Conservation (phyloP, 2,329 filamentous ascomycete genomes). For the Cytospora piceae region DNA sequence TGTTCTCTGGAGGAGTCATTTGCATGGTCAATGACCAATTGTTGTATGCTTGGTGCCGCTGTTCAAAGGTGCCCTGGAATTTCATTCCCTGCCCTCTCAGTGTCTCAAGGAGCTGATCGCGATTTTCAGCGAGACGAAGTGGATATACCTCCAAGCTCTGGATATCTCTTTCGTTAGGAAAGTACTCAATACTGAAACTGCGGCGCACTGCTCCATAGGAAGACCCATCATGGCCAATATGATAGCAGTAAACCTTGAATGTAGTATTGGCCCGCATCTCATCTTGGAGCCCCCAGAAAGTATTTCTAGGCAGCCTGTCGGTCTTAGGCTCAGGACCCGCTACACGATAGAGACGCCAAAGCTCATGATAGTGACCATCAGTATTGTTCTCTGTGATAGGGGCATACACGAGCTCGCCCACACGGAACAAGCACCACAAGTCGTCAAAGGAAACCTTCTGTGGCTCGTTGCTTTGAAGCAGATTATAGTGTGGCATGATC, state of each 20-base stretch:
- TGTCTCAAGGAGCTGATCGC: background rate
- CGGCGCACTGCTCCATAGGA: slow-evolving; percentile 11
- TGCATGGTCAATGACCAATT: slow-evolving; percentile 2
- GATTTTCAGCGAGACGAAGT: background rate
- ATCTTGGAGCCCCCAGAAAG: background rate
- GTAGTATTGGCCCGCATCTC: background rate
- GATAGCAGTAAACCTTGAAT: slow-evolving; percentile 1
- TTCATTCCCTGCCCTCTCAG: background rate
- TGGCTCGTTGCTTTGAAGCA: background rate
- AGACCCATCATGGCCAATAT: slow-evolving; percentile 10
- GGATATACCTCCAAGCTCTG: background rate
- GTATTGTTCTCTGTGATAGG: slow-evolving; percentile 4
- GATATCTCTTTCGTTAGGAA: slow-evolving; percentile 4
- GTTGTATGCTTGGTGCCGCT: slow-evolving; percentile 4
- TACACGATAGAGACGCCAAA: slow-evolving; percentile 5
- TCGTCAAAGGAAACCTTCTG: slow-evolving; percentile 9
- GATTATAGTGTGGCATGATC: slow-evolving; percentile 8
- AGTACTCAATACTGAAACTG: background rate
- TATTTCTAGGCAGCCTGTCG: too few species aligned
- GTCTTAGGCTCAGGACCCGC: background rate
- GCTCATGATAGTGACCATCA: slow-evolving; percentile 1
- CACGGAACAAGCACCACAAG: slow-evolving; percentile 7
- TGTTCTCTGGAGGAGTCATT: background rate
- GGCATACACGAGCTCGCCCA: slow-evolving; percentile 11
- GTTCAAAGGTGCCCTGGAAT: background rate